Evolutionary conservation across 345 rosid species (phyloP), one percentile per base, ranked within the genome.

Genomic region (Ceriops decandra): DNA sequence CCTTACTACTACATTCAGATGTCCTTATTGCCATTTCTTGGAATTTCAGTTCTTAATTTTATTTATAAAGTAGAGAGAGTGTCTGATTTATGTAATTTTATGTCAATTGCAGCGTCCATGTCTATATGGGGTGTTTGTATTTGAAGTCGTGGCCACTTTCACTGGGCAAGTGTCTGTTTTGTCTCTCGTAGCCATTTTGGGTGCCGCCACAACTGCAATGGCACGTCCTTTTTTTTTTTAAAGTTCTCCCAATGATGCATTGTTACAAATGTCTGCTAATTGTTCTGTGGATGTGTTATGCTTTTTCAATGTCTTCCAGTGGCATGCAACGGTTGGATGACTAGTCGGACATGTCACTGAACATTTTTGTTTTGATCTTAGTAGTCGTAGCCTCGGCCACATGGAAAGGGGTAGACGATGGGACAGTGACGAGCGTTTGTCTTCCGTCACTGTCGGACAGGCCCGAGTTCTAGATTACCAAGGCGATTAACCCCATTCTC

Each of bases 151-250:
- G 97, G 96, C 96, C 52, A 90, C 97, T 8, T 91, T 91, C 78
- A 77, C 91, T 7, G 97, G 99, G 33, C 97, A 95, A 82, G 89
- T 91, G 58, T 89, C 99, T 17, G 99, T 91, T 66, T 66, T 95
- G 53, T 95, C 97, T 4, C 96, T 95, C 72, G 88, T 90, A 64
- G 97, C 99, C 54, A 79, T 91, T 65, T 95, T 91, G 7, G 97
- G 99, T 52, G 99, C 99, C 17, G 97, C 99, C 27, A 87, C 93
- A n/a, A 95, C 99, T 30, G 96, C 97, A 52, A 88, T 95, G 93
- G 99, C 91, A 86, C 67, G 7, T 54, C 1, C 5, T 16, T 13
- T 33, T 33, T 16, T 13, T 33, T 33, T 38, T 49, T 28, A 20
- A 20, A 35, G 31, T 5, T 56, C 10, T 27, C 26, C 57, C 46